Evolutionary conservation across 768 basidiomycete species (phyloP).

Genomic region (Crassisporium funariophilum): DNA sequence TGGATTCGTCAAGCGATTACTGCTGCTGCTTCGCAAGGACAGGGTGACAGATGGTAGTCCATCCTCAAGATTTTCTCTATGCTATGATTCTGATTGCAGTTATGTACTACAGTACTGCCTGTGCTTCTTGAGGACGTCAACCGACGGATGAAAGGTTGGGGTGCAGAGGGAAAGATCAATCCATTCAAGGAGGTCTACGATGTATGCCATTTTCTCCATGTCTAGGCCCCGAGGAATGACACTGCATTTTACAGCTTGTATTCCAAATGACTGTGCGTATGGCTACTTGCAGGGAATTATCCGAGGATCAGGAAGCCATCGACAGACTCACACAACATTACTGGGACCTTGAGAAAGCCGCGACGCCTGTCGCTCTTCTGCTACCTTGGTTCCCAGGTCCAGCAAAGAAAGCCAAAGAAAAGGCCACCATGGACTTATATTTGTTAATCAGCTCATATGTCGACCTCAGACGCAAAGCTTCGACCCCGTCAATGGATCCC

Average conservation of each 20-base stretch:
- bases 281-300: slow-evolving; percentile 35
- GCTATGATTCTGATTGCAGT: not conserved
- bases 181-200: slow-evolving; percentile 36
- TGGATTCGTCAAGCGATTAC: slow-evolving; percentile 23
- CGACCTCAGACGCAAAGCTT: slow-evolving; percentile 26
- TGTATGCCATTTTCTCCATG: slow-evolving; percentile 16
- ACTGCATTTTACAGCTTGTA: slow-evolving; percentile 24
- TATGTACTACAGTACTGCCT: slow-evolving; percentile 13
- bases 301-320: slow-evolving; percentile 26
- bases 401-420: slow-evolving; percentile 29
- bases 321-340: slow-evolving; percentile 28
- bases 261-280: slow-evolving; percentile 40
- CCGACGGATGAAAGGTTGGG: slow-evolving; percentile 24
- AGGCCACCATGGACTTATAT: slow-evolving; percentile 33
- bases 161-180: slow-evolving; percentile 29
- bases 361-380: slow-evolving; percentile 31
- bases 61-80: not conserved
- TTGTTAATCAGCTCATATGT: slow-evolving; percentile 28
- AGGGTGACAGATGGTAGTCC: slow-evolving; percentile 23
- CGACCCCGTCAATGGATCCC: slow-evolving; percentile 27
- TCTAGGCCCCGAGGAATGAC: not conserved
- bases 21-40: slow-evolving; percentile 21
- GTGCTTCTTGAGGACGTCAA: slow-evolving; percentile 29
- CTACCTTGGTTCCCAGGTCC: slow-evolving; percentile 38
- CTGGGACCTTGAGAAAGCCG: slow-evolving; percentile 33